Base-by-base conservation (phyloP, 2,329 filamentous ascomycete species). In the Pyrenophora tritici-repentis region DNA sequence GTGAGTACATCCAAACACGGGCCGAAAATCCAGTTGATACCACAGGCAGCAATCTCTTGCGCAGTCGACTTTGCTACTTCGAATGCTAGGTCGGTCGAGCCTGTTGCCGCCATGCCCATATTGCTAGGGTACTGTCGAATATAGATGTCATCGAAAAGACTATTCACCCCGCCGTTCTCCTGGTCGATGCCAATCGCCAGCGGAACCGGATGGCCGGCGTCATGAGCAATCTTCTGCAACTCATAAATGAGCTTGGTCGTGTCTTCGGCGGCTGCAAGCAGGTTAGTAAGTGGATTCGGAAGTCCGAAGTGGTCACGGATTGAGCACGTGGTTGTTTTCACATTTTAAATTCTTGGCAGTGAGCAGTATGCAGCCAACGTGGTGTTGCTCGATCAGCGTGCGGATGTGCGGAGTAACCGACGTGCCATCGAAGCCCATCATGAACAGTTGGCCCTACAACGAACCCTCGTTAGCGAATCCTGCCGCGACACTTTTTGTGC, bases 141-240 rank as follows among this genome's bases (percentile, higher is more conserved):
- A 71, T 92, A 94, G 67, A 94, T 90, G 63, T 96, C 91, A 72
- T 97, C 93, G 67, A 95, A 97, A 2, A 97, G 82, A 75, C 91
- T 96, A 77, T 97, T 97, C 72, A 97, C 93, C 3, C 93, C 92
- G 58, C 94, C 94, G 84, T 99, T 97, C 73, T 99, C 94, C 72
- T 99, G 94, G 70, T 97, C 94, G 32, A 97, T 79, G 33, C 89
- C 92, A 63, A 99, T 97, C 47, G 95, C 80, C 14, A 99, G 78
- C 2, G 94, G 94, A 2, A 93, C 87, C 3, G 89, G 88, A 73
- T 97, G 93, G 16, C 93, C 93, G 53, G 93, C 88, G 74, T 95
- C 84, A 68, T 90, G 89, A 32, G 94, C 94, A 68, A 96, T 93
- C 42, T 87, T 91, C 75, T 99, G 94, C 37, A 99, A 81, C 68